Evolutionary conservation across 2,329 filamentous ascomycete species (phyloP).

Genomic region (Trichoderma cornu-damae): DNA sequence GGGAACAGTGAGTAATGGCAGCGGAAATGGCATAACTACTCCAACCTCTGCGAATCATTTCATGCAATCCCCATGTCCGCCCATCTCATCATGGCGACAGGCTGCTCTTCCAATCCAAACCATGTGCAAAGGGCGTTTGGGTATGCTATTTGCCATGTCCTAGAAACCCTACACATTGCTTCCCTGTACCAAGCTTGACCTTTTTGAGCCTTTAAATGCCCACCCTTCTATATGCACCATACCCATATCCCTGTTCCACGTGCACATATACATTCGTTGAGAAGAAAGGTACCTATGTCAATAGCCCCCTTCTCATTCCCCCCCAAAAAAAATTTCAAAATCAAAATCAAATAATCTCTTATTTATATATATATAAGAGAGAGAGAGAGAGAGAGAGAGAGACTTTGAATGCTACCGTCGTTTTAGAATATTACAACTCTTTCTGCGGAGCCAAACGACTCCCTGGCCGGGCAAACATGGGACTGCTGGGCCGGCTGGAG

Average conservation of each 20-base stretch:
- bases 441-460: conserved; percentile 35
- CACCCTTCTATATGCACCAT: conserved; percentile 14
- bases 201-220: neutral
- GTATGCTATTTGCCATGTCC: conserved; percentile 6
- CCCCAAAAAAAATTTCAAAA: no score
- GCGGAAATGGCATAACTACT: no score
- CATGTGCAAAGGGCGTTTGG: neutral
- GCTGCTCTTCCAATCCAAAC: neutral
- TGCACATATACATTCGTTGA: neutral
- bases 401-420: neutral
- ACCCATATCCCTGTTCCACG: neutral
- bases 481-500: conserved; percentile 45
- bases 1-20: no score
- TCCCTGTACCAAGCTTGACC: neutral
- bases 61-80: no score
- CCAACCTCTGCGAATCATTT: no score
- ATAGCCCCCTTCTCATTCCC: no score
- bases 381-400: neutral
- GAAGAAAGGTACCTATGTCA: no score
- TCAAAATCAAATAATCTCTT: no score
- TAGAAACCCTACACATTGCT: no score
- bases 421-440: neutral
- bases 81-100: no score
- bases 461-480: conserved; percentile 38
- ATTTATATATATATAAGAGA: no score